Evolutionary conservation across 2,329 filamentous ascomycete species (phyloP), one percentile per base, ranked within the genome.

Genomic region (Didymella pinodella): DNA sequence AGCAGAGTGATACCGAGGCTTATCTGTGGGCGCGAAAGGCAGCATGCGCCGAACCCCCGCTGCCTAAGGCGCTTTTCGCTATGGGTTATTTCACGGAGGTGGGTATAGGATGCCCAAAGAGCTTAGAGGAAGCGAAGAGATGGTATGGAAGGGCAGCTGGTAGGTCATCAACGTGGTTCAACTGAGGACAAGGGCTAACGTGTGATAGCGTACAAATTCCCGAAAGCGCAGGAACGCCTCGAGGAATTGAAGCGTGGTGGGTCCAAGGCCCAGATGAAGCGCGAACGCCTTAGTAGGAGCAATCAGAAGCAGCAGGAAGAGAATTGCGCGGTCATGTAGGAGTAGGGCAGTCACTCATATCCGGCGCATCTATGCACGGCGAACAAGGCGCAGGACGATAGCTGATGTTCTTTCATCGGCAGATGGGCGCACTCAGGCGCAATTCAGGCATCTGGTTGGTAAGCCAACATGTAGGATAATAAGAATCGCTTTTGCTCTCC

Each of bases 1-100:
- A 91, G 70, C 94, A 97, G 77, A 96, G 89, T 74, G 95, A 99
- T 69, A 96, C 92, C 0, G 95, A 99, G 76, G 95, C 95, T 0
- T 99, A 97, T 75, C 85, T 99, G 2, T 99, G 95, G 95, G 94
- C 95, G 11, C 85, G 94, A 22, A 98, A 97, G 78, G 94, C 95
- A 2, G 95, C 95, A 0, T 87, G 89, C 64, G 90, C 92, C 3
- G 93, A 94, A 46, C 80, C 80, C 12, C 81, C 81, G 2, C 79
- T 97, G 36, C 88, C 92, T 7, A 99, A 98, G 82, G 95, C 95
- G 0, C 91, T 98, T 80, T 98, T 97, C 79, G 95, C 94, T 0
- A 97, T 99, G 90, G 95, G 95, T 0, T 97, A 98, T 79, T 97
- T 96, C 74, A 96, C 92, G 0, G 95, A 99, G 78, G 89, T 95